Base-by-base conservation (phyloP, 805 yeast genomes). In the Sugiyamaella qingdaonensis region DNA sequence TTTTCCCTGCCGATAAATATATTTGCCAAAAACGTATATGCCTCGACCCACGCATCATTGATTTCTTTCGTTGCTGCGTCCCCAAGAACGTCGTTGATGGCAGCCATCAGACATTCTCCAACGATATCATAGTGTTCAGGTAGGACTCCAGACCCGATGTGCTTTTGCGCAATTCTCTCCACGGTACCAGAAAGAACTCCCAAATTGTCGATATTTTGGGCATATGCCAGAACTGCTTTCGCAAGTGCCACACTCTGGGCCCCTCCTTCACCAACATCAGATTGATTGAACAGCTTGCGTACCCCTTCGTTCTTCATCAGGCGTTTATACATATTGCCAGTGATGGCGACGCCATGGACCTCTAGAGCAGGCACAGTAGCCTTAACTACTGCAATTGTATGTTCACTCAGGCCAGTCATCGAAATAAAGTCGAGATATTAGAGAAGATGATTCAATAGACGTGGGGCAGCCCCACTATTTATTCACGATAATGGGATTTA, bases 81-180 rank as follows among this genome's bases (percentile, higher is more conserved):
- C 4, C 87, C 88, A 34, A 85, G 68, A 39, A 81, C 73, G 51
- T 76, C 75, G 39, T 67, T 64, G 66, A 86, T 74, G 11, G 88
- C 80, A 27, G 69, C 69, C 32, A 85, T 63, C n/a, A 86, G 67
- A 55, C 76, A 74, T 31, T 66, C 63, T 29, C 89, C 91, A 32
- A 85, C 89, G 58, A 81, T 73, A 19, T 82, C 80, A 60, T 85
- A 85, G 54, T 84, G 88, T 52, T 80, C 85, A 2, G 89, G 79
- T 56, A 69, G 64, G 42, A 85, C 76, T 61, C 80, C 80, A 56
- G 85, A 70, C 43, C 86, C 86, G 54, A 79, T 82, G 59, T 85
- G 91, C 66, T 84, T 85, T 58, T 74, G 75, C 44, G 78, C 85
- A 60, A 85, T 81, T 55, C 78, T 80, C 47, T 75, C 70, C 9